phyloP scores from a whole-genome alignment of 2,329 filamentous ascomycete genomes.

The Chrysoporthe austroafricana region DNA sequence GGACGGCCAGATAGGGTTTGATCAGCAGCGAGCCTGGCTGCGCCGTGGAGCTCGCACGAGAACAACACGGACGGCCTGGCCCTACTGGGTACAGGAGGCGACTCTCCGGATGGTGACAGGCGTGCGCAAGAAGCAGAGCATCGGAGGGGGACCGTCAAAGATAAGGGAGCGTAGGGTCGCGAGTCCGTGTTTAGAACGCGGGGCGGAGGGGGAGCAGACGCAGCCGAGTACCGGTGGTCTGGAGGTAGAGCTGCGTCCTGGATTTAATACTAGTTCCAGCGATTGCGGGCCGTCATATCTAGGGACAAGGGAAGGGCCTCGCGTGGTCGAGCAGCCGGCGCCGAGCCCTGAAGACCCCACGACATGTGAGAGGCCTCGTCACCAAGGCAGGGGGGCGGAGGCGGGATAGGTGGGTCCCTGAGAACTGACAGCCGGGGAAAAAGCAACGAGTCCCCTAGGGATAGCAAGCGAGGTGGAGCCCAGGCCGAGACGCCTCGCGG shows the following conservation, averaged over 20 bases:
- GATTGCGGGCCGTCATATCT: conserved; percentile 23
- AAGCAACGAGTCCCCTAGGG: too few species aligned
- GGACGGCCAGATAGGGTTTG: neutral
- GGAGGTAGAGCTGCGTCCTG: conserved; percentile 14
- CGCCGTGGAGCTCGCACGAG: neutral
- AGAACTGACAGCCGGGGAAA: neutral
- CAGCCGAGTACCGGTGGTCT: neutral
- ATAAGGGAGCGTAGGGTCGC: neutral
- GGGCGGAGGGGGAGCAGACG: neutral
- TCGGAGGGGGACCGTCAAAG: neutral
- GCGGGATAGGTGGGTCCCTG: conserved; percentile 3
- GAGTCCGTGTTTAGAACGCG: neutral
- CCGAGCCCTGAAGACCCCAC: conserved; percentile 16
- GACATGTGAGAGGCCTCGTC: conserved; percentile 24
- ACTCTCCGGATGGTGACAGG: neutral
- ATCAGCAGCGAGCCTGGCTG: neutral
- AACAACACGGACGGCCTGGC: neutral
- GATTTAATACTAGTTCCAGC: conserved; percentile 22
- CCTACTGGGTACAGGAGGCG: neutral
- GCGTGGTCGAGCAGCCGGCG: conserved; percentile 14
- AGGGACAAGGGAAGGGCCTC: conserved; percentile 5
- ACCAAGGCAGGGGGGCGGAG: conserved; percentile 1
- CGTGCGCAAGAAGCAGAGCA: neutral
- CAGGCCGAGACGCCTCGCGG: neutral
- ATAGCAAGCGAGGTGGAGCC: neutral